These are phyloP conservation scores for Diophrys sp. DNA, from an alignment of 73 alveolate genomes.

Conservation along the genomic window DNA sequence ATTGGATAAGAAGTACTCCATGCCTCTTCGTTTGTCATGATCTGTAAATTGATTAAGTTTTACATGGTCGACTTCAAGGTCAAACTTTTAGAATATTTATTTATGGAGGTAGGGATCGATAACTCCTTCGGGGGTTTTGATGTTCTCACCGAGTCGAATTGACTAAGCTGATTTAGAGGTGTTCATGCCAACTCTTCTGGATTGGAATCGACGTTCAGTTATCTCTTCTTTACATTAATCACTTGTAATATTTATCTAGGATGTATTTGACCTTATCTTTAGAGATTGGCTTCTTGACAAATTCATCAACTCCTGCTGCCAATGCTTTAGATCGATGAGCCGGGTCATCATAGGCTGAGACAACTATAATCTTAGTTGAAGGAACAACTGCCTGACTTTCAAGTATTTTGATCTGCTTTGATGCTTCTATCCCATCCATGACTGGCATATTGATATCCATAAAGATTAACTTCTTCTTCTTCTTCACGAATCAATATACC, in stretches of 20 bases:
- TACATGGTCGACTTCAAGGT: conserved; percentile 37
- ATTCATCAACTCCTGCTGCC: not conserved
- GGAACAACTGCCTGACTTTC: not conserved
- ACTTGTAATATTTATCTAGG: not conserved
- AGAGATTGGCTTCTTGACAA: not conserved
- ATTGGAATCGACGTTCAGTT: conserved; percentile 27
- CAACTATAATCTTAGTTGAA: not conserved
- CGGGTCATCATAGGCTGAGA: not conserved
- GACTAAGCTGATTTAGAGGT: conserved; percentile 22
- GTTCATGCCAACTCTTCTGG: conserved; percentile 18
- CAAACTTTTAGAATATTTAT: conserved; percentile 38
- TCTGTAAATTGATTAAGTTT: conserved; percentile 33
- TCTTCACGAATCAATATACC: too few species aligned
- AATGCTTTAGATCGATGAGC: not conserved
- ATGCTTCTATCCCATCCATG: not conserved
- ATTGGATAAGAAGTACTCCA: conserved; percentile 38
- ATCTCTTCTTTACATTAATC: conserved; percentile 35
- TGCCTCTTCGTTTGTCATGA: conserved; percentile 23
- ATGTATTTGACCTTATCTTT: not conserved
- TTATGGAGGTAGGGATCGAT: conserved; percentile 35
- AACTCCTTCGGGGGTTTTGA: conserved; percentile 31
- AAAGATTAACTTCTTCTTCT: too few species aligned
- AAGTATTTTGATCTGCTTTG: not conserved
- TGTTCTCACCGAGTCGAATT: not conserved
- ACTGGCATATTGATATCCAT: not conserved